phyloP scores from a whole-genome alignment of 768 basidiomycete species.

The Chlorophyllum brunneum region DNA sequence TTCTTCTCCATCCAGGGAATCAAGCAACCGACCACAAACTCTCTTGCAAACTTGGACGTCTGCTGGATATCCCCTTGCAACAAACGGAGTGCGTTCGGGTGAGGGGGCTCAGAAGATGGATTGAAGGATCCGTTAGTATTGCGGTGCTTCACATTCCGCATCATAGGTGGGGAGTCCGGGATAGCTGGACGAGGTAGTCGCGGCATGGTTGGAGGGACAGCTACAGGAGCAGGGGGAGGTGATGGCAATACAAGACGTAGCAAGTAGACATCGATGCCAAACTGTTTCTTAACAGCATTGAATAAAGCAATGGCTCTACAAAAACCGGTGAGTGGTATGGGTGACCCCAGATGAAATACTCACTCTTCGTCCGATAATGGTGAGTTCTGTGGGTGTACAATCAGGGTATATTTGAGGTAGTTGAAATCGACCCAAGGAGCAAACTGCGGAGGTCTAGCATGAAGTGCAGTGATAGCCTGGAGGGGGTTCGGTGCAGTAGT shows the following conservation, averaged over 20 bases:
- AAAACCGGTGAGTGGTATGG: constrained; percentile 4
- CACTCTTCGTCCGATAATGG: constrained; percentile 77
- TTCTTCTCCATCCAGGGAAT: constrained; percentile 97
- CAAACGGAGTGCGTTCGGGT: constrained; percentile 47
- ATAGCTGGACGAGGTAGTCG: constrained; percentile 55
- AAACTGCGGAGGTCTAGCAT: constrained; percentile 60
- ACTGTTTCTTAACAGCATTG: constrained; percentile 87
- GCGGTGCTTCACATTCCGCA: constrained; percentile 6
- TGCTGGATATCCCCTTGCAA: constrained; percentile 71
- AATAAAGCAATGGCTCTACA: constrained; percentile 71
- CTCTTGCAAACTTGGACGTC: constrained; percentile 75
- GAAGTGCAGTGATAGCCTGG: constrained; percentile 73
- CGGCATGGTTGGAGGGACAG: constrained; percentile 62
- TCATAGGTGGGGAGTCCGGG: constrained; percentile 26
- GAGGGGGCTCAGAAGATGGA: constrained; percentile 20
- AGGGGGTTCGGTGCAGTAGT: constrained; percentile 80
- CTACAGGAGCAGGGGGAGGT: constrained; percentile 61
- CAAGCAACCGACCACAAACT: constrained; percentile 85
- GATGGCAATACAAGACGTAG: constrained; percentile 59
- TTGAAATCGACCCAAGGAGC: constrained; percentile 81
- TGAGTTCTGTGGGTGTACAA: constrained; percentile 70
- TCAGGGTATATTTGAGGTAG: constrained; percentile 68
- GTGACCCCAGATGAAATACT: constrained; percentile 26
- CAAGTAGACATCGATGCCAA: constrained; percentile 72
- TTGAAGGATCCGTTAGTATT: constrained; percentile 16